Evolutionary conservation across 2,329 filamentous ascomycete species (phyloP).

Genomic region (Laburnicola sp.): DNA sequence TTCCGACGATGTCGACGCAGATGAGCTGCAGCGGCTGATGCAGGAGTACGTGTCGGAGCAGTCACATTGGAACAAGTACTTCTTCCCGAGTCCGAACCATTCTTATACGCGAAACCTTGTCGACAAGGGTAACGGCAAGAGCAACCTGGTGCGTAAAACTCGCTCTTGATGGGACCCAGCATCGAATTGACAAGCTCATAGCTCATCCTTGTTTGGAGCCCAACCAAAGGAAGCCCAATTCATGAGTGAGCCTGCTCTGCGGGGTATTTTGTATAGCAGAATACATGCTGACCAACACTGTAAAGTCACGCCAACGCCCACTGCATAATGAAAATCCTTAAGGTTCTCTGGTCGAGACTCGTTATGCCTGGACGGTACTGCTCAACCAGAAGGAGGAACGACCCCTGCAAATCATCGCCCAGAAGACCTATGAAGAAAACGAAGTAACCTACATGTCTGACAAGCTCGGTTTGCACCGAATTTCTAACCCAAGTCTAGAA

Average conservation of each 20-base stretch:
- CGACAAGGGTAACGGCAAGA: conserved; percentile 83
- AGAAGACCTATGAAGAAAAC: conserved; percentile 69
- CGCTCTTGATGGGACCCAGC: neutral
- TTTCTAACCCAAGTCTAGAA: conserved; percentile 71
- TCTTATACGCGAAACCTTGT: conserved; percentile 88
- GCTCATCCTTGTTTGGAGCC: conserved; percentile 88
- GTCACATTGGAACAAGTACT: conserved; percentile 74
- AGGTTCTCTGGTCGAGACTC: conserved; percentile 76
- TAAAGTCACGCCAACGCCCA: conserved; percentile 68
- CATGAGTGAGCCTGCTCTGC: conserved; percentile 62
- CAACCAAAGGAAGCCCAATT: conserved; percentile 79
- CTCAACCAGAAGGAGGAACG: conserved; percentile 51
- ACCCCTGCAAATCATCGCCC: conserved; percentile 66
- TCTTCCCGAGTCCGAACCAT: conserved; percentile 68
- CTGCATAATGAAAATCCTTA: conserved; percentile 87
- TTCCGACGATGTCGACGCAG: conserved; percentile 77
- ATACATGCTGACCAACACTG: conserved; percentile 7
- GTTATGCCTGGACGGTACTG: conserved; percentile 66
- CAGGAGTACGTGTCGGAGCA: conserved; percentile 69
- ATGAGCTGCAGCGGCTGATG: conserved; percentile 73
- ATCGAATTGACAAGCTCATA: conserved; percentile 43
- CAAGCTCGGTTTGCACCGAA: conserved; percentile 79
- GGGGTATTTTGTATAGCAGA: neutral
- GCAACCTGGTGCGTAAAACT: conserved; percentile 63
- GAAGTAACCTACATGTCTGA: conserved; percentile 91